Conservation (phyloP, 2,329 filamentous ascomycete species). For the Fusarium aywerte region DNA sequence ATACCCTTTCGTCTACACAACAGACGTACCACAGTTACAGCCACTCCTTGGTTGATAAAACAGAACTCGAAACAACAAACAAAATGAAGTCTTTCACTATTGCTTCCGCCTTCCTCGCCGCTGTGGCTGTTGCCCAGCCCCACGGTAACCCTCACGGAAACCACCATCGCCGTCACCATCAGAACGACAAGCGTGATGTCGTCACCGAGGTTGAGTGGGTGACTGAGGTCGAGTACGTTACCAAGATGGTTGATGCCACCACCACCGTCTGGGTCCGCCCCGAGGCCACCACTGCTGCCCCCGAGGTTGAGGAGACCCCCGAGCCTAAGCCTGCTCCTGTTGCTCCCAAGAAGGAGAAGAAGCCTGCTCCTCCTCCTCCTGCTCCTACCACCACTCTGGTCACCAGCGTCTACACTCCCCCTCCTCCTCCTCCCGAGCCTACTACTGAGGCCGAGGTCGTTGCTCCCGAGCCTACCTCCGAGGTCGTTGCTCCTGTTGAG, state of each 20-base stretch:
- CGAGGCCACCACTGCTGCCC: constrained; percentile 43
- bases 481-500: constrained; percentile 33
- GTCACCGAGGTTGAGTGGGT: constrained; percentile 64
- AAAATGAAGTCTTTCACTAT: constrained; percentile 56
- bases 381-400: constrained; percentile 38
- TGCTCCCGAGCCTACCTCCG: constrained; percentile 24
- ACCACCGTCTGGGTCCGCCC: constrained; percentile 59
- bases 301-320: constrained; percentile 32
- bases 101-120: constrained; percentile 51
- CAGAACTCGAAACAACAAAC: constrained; percentile 35
- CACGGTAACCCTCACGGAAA: constrained; percentile 49
- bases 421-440: constrained; percentile 35
- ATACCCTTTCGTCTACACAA: constrained; percentile 39
- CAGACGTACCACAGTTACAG: constrained; percentile 38
- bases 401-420: constrained; percentile 37
- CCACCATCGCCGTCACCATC: constrained; percentile 53
- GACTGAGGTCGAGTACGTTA: constrained; percentile 60
- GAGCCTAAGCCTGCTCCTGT: constrained; percentile 21
- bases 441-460: constrained; percentile 23
- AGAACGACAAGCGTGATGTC: constrained; percentile 54
- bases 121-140: constrained; percentile 63
- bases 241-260: constrained; percentile 60
- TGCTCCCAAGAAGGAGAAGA: constrained; percentile 35
- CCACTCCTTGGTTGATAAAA: constrained; percentile 36
- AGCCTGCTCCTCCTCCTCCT: constrained; percentile 36